phyloP scores from a whole-genome alignment of 257 asterid species.

The Leptodermis oblonga region DNA sequence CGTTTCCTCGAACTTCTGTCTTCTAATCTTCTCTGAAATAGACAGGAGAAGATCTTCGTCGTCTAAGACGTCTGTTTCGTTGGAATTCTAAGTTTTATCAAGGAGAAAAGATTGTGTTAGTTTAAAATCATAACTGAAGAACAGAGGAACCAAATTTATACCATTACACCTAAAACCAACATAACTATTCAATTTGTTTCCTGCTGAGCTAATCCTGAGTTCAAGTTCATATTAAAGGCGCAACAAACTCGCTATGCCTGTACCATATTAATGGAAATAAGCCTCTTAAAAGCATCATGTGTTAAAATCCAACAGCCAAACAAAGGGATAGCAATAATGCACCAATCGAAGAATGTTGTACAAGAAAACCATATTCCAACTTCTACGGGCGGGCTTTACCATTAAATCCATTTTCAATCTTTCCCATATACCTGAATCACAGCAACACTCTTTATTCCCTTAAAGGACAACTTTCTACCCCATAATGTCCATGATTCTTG shows the following conservation, averaged over 20 bases:
- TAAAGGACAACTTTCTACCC: too few species aligned
- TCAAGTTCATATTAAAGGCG: neutral
- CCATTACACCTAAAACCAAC: neutral
- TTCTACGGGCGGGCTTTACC: neutral
- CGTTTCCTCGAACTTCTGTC: slow-evolving; percentile 56
- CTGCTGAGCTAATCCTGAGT: neutral
- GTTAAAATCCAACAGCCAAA: neutral
- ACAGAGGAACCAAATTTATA: neutral
- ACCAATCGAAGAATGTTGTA: neutral
- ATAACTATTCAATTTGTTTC: neutral
- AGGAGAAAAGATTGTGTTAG: neutral
- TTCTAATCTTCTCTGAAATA: slow-evolving; percentile 57
- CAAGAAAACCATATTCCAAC: neutral
- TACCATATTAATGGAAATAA: neutral
- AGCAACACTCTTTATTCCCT: too few species aligned
- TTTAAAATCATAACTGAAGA: neutral
- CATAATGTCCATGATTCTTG: neutral
- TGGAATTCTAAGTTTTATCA: slow-evolving; percentile 31
- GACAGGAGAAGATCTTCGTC: slow-evolving; percentile 48
- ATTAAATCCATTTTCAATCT: neutral
- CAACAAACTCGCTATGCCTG: neutral
- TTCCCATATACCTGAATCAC: too few species aligned
- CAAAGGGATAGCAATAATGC: neutral
- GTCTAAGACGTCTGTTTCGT: slow-evolving; percentile 27
- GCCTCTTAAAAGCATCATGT: neutral